These are phyloP conservation scores for Melaleuca quinquenervia DNA, from an alignment of 345 rosid genomes.

Conservation along the genomic window DNA sequence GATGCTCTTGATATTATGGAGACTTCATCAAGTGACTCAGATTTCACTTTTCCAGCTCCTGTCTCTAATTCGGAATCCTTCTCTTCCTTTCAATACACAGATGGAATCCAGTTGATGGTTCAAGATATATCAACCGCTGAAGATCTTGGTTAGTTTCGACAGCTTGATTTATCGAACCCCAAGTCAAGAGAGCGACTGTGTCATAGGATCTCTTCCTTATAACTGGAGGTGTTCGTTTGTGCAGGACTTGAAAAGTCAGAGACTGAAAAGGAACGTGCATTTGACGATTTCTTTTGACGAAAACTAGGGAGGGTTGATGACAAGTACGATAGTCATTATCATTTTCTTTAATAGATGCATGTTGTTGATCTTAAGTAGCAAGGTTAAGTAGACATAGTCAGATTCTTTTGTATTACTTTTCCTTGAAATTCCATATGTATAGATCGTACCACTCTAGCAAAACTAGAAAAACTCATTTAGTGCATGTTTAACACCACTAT, in stretches of 20 bases:
- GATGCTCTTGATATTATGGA: conserved; percentile 44
- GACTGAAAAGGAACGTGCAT: conserved; percentile 56
- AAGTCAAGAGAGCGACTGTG: background rate
- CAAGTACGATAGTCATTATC: background rate
- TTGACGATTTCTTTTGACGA: conserved; percentile 78
- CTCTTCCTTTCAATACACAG: conserved; percentile 9
- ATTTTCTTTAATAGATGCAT: background rate
- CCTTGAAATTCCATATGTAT: background rate
- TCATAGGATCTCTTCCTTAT: background rate
- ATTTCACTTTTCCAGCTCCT: conserved; percentile 62
- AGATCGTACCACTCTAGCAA: background rate
- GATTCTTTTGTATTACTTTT: background rate
- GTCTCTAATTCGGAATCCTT: conserved; percentile 10
- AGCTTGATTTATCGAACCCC: conserved; percentile 1
- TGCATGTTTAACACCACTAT: background rate
- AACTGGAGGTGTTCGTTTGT: conserved; percentile 3
- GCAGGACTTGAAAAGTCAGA: conserved; percentile 50
- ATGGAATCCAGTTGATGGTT: conserved; percentile 33
- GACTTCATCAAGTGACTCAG: conserved; percentile 55
- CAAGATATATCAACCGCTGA: conserved; percentile 45
- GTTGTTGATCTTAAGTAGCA: background rate
- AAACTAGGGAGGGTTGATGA: background rate
- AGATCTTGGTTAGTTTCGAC: conserved; percentile 32
- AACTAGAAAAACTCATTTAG: background rate
- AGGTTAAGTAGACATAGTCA: background rate